Evolutionary conservation across 176 grass and related monocot genomes (phyloP).

Genomic region (Luzula sylvatica): DNA sequence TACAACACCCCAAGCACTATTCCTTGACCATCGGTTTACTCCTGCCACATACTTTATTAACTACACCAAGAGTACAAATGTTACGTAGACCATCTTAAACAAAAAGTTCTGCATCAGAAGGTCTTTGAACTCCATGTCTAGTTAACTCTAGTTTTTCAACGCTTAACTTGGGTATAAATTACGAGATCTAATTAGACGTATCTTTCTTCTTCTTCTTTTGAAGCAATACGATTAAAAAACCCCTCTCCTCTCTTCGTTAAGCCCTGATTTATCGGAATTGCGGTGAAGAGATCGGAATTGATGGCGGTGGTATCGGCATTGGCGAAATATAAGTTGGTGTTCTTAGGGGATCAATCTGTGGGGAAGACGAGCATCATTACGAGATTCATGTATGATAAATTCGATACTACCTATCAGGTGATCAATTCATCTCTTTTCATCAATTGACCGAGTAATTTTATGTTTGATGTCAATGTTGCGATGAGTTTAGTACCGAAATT

Average conservation of each 20-base stretch:
- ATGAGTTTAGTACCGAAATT: not conserved
- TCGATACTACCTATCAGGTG: conserved; percentile 38
- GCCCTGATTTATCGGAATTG: not conserved
- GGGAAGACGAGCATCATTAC: conserved; percentile 42
- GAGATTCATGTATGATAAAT: conserved; percentile 42
- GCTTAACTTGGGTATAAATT: conserved; percentile 7
- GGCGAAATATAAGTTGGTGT: conserved; percentile 37
- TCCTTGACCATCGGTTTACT: not conserved
- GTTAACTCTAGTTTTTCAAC: not conserved
- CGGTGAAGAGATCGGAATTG: not conserved
- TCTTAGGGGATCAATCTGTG: conserved; percentile 33
- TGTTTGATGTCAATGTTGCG: not conserved
- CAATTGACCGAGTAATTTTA: no score
- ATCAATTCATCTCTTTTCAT: not conserved
- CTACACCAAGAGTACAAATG: not conserved
- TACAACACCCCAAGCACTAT: not conserved
- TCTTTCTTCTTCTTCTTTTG: conserved; percentile 18
- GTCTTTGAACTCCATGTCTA: not conserved
- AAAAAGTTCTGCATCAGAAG: not conserved
- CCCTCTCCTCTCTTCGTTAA: conserved; percentile 2
- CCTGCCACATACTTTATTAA: not conserved
- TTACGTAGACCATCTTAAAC: not conserved
- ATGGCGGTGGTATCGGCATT: conserved; percentile 34
- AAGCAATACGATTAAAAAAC: conserved; percentile 5
- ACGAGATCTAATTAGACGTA: not conserved